Percentiles rank a stretch among this genome's conserved stretches.
Evolutionary conservation across 306 rosid species (phyloP).

Genomic region (Sesbania bispinosa): DNA sequence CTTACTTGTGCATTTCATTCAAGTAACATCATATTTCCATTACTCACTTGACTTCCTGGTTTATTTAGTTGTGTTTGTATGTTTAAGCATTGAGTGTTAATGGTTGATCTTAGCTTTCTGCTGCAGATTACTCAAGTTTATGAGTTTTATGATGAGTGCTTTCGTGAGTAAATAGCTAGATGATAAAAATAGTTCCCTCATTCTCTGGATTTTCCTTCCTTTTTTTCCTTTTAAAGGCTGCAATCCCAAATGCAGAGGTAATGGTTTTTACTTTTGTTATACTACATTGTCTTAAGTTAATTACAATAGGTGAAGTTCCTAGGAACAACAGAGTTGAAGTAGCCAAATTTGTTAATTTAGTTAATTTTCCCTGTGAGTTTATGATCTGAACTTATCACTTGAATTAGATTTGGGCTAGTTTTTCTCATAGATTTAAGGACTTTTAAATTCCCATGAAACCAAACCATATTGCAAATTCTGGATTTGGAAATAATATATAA

Average conservation of each 20-base stretch:
- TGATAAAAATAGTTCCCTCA: no score
- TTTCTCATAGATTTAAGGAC: background rate
- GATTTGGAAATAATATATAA: background rate
- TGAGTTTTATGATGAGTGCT: conserved; percentile 93
- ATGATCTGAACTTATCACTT: background rate
- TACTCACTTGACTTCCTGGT: background rate
- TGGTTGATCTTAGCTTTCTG: conserved; percentile 27
- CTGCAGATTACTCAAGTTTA: conserved; percentile 98
- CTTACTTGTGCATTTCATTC: no score
- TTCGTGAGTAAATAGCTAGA: conserved; percentile 70
- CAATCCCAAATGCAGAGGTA: conserved; percentile 46
- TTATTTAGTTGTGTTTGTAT: background rate
- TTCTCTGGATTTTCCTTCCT: no score
- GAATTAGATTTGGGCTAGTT: background rate
- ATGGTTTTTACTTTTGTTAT: background rate
- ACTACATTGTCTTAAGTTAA: conserved; percentile 3
- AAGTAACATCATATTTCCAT: no score
- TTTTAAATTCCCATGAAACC: background rate
- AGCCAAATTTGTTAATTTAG: background rate
- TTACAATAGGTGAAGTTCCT: background rate
- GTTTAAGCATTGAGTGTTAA: background rate
- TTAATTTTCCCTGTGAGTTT: background rate
- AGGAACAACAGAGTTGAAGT: background rate
- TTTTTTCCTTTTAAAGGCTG: no score
- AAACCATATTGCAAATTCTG: background rate